Evolutionary conservation across 108 stramenopile genomes (phyloP), one percentile per base, ranked within the genome.

Genomic region (Stephanodiscus minutulus): DNA sequence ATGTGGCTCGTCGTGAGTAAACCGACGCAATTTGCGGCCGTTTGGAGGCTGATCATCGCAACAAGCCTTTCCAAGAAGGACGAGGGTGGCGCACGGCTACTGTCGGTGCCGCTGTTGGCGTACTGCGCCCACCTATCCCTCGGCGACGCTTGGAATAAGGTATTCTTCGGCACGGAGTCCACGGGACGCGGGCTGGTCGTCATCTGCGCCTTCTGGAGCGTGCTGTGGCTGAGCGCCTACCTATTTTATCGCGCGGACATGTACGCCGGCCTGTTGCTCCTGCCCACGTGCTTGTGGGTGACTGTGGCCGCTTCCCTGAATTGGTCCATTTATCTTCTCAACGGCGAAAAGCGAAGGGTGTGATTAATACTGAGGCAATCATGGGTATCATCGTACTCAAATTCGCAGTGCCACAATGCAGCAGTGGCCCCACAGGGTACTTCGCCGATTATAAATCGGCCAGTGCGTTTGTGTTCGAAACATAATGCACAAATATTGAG

Each of bases 1-100:
- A 91, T 91, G 90, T 90, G 89, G 89, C 52, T 90, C 43, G 61
- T 91, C 65, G 76, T 91, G 15, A 76, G 82, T 64, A 91, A 91
- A 61, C 90, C 90, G 10, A 91, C 90, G 24, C 89, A 91, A 61
- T 55, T 85, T 24, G 57, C 73, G 28, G 89, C 89, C 3, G 65
- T 85, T 8, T 53, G 47, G 35, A 70, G 67, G 29, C 50, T 74
- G 27, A n/a, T n/a, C n/a, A 41, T 85, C 61, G 43, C 64, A 15
- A 3, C 17, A 10, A 36, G 21, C 52, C 25, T 15, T 13, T 31
- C 1, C 28, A 5, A 57, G 56, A 5, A 50, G 54, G 9, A 65
- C 20, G 21, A 58, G 33, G 17, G 31, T 50, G 29, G 57, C 31
- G 49, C 60, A 68, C 35, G 3, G 5, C 35, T 7, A 22, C 22